Base-by-base conservation (phyloP, 1,139 yeast genomes). In the Candida mesenterica region DNA sequence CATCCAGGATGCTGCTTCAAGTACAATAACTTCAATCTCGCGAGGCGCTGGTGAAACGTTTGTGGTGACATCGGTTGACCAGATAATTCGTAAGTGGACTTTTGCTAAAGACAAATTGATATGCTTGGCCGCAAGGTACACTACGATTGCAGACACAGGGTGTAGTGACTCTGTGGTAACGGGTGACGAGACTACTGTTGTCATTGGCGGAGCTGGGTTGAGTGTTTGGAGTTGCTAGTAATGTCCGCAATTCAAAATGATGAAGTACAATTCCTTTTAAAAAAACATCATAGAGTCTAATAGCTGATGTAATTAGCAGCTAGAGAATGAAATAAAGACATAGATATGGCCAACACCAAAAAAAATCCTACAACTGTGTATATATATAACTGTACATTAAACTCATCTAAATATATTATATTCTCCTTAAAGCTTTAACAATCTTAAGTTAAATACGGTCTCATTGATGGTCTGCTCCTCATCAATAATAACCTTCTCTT, bases 401-500 rank as follows among this genome's bases (percentile, higher is more conserved):
- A 10, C 5, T 6, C 13, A 24, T 24, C 26, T 24, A 24, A 24
- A 10, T 24, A 24, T 13, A n/a, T 19, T 19, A 7, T 7, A 10
- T 7, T 6, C 26, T 24, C 13, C n/a, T 24, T 12, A 24, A 44
- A 83, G 54, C 59, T 72, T 80, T 59, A 90, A 76, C 61, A 92
- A 75, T 65, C 95, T 81, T 65, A 92, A 77, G 50, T 77, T 73
- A 70, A 92, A 83, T 34, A 77, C 67, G 36, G 96, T 85, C 45
- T 89, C 97, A 52, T 87, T 89, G 57, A 92, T 89, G 46, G 76
- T 66, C 57, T 89, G 95, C 54, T 89, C 96, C 66, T 92, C 98
- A 49, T 87, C 95, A 45, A 87, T 89, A 49, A 92, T 76, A 39
- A 84, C 69, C 31, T 65, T 70, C 15, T 55, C 47, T 23, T 51